These are phyloP conservation scores for Xenoacremonium recifei DNA, from an alignment of 2,329 filamentous ascomycete genomes.

Conservation along the genomic window DNA sequence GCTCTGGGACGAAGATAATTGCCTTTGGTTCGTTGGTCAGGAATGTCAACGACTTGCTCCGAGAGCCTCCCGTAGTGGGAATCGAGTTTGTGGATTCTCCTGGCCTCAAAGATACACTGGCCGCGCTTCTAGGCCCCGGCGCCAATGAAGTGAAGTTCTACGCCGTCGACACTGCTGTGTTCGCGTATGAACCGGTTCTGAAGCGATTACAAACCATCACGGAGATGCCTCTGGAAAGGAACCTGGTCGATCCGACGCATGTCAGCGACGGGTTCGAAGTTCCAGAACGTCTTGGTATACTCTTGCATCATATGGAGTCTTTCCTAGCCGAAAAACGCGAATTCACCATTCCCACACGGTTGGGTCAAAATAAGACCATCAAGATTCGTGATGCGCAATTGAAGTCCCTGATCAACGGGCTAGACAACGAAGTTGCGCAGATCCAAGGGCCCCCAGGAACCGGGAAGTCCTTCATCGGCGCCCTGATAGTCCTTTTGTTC, in stretches of 20 bases:
- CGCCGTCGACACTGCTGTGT: slow-evolving; percentile 63
- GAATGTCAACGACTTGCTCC: slow-evolving; percentile 43
- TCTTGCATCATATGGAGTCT: neutral
- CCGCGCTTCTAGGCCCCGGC: slow-evolving; percentile 34
- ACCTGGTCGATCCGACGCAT: slow-evolving; percentile 41
- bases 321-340: neutral
- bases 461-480: slow-evolving; percentile 73
- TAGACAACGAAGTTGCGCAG: slow-evolving; percentile 53
- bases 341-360: slow-evolving; percentile 11
- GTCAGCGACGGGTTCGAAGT: slow-evolving; percentile 7
- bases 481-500: slow-evolving; percentile 57
- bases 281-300: slow-evolving; percentile 3
- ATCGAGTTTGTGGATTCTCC: slow-evolving; percentile 49
- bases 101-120: slow-evolving; percentile 46
- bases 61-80: slow-evolving; percentile 43
- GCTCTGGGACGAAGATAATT: slow-evolving; percentile 48
- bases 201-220: slow-evolving; percentile 54
- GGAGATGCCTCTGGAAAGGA: slow-evolving; percentile 54
- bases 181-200: slow-evolving; percentile 68
- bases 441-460: slow-evolving; percentile 77
- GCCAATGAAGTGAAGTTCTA: slow-evolving; percentile 43
- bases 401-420: slow-evolving; percentile 51
- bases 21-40: slow-evolving; percentile 61
- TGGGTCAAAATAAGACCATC: slow-evolving; percentile 25
- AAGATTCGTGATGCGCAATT: slow-evolving; percentile 45